phyloP scores from a whole-genome alignment of 768 basidiomycete species.

The Cubamyces lactineus region DNA sequence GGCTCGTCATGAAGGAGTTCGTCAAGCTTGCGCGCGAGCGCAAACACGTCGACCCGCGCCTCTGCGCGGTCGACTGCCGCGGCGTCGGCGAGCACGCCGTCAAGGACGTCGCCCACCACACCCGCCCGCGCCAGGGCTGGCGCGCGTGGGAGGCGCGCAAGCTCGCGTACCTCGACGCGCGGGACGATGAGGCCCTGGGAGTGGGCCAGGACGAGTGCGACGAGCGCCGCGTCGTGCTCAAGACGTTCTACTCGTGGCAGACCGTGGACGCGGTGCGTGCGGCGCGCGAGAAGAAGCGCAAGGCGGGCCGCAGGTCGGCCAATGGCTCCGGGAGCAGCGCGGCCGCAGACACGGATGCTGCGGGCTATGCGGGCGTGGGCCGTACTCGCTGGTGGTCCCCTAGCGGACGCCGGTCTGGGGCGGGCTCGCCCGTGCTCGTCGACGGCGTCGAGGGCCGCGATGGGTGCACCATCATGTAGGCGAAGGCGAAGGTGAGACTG shows the following conservation, averaged over 20 bases:
- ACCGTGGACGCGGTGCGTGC: conserved; percentile 76
- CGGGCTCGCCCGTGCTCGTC: conserved; percentile 51
- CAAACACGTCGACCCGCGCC: conserved; percentile 49
- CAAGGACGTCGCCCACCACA: conserved; percentile 59
- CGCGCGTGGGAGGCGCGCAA: conserved; percentile 72
- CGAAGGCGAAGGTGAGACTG: conserved; percentile 11
- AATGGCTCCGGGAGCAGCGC: conserved; percentile 40
- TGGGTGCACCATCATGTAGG: conserved; percentile 69
- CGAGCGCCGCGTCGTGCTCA: conserved; percentile 67
- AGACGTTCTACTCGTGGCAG: conserved; percentile 88
- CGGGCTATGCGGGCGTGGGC: conserved; percentile 17
- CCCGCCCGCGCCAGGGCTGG: conserved; percentile 75
- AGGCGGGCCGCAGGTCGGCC: conserved; percentile 47
- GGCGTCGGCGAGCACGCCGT: conserved; percentile 62
- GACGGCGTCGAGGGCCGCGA: conserved; percentile 48
- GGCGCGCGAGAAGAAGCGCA: conserved; percentile 68
- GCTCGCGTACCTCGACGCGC: conserved; percentile 69
- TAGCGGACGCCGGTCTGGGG: conserved; percentile 50
- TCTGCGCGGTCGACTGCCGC: conserved; percentile 80
- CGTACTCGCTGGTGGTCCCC: conserved; percentile 57
- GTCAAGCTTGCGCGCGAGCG: conserved; percentile 57
- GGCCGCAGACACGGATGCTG: conserved; percentile 29
- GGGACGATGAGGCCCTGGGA: conserved; percentile 68
- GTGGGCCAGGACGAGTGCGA: conserved; percentile 85
- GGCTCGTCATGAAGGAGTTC: conserved; percentile 66